Base-by-base conservation (phyloP, 306 rosid species). In the Vigna hirtella region DNA sequence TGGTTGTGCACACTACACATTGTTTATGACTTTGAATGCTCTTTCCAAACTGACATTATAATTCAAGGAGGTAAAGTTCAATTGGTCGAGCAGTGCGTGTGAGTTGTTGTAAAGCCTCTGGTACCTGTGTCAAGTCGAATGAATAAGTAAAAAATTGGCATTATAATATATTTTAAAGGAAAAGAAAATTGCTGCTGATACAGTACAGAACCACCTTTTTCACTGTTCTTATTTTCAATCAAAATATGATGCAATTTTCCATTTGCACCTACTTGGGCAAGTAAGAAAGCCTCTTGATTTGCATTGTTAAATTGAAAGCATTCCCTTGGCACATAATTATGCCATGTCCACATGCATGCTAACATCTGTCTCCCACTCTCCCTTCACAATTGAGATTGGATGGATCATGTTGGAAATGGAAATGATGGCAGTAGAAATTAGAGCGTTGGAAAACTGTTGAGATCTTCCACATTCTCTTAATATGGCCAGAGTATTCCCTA, bases 161-260 rank as follows among this genome's bases (percentile, higher is more conserved):
- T 15, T 28, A 7, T 79, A 30, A 16, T 52, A 28, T 79, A 52
- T 63, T 63, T 51, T 58, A 52, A 64, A 26, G 36, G 43, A 17
- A 34, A 65, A 2, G 28, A n/a, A 1, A 38, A 65, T 40, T 80
- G 74, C 66, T 36, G 67, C 20, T 63, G 24, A 72, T 61, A 62
- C 68, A 2, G 45, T 62, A 62, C 47, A 62, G 58, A 17, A 26
- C 10, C 1, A 18, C 15, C 45, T 45, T 61, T 62, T 36, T 70
- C 18, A 4, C 6, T 52, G 17, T 70, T 32, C 36, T 49, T 72
- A 50, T 17, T 14, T 71, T 50, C 59, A 32, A 70, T 16, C 20
- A 57, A 78, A 52, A 70, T 1, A 20, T 78, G 40, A 56, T 1
- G 13, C 26, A 34, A 57, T 45, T 57, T 36, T 17, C 38, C 11